Percentiles rank a stretch among this genome's conserved stretches.
Evolutionary conservation across 2,329 filamentous ascomycete species (phyloP).

Genomic region (Fusarium mundagurra): DNA sequence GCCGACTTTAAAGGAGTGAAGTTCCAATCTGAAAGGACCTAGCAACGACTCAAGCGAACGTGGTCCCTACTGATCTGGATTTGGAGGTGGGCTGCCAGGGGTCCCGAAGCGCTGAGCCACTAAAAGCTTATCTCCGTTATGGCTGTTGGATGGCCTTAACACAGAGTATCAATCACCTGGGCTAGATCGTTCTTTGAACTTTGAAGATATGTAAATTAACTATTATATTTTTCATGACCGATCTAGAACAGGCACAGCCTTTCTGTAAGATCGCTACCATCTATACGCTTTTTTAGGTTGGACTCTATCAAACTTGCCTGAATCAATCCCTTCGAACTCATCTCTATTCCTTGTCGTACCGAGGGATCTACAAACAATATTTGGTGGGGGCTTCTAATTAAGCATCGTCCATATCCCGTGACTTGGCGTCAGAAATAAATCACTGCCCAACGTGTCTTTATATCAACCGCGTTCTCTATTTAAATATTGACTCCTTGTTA

Average conservation of each 20-base stretch:
- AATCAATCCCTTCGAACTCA: neutral
- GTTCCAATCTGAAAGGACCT: slow-evolving; percentile 5
- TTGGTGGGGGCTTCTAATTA: slow-evolving; percentile 11
- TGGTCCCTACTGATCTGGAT: slow-evolving; percentile 13
- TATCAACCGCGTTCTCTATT: slow-evolving; percentile 12
- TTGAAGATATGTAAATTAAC: slow-evolving; percentile 8
- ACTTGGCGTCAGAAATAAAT: slow-evolving; percentile 23
- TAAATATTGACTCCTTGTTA: neutral
- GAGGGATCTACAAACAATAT: slow-evolving; percentile 17
- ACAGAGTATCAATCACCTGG: neutral
- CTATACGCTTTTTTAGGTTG: neutral
- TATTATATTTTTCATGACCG: neutral
- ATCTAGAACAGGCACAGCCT: neutral
- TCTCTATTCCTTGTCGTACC: slow-evolving; percentile 4
- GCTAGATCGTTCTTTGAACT: neutral
- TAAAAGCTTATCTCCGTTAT: slow-evolving; percentile 24
- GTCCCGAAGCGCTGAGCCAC: slow-evolving; percentile 19
- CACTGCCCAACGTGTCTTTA: slow-evolving; percentile 17
- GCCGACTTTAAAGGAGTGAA: slow-evolving; percentile 29
- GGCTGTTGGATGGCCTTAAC: neutral
- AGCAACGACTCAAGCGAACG: slow-evolving; percentile 20
- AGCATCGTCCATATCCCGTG: slow-evolving; percentile 21
- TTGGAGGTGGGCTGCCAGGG: slow-evolving; percentile 27
- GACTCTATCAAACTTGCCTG: neutral
- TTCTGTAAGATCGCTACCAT: neutral